Evolutionary conservation across 2,329 filamentous ascomycete species (phyloP), one percentile per base, ranked within the genome.

Genomic region (Penicillium sp.): DNA sequence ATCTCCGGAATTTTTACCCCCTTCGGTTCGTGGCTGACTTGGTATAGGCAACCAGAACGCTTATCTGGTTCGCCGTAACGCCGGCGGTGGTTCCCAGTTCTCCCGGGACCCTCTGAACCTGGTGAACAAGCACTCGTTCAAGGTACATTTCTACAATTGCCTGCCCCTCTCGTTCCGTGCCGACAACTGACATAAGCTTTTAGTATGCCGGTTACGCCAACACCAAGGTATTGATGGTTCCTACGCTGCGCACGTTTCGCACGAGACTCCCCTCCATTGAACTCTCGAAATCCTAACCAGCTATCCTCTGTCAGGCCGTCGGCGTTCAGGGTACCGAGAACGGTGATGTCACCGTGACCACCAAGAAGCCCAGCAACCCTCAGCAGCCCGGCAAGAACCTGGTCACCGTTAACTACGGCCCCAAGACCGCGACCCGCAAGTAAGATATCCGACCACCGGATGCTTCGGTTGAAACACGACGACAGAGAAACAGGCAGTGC

Each of bases 21-120:
- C 42, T 30, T 31, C 41, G 22, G 28, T n/a, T 20, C 46, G 52
- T 51, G 50, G 49, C 58, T 57, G 46, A 54, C 46, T 44, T 47
- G 56, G 45, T 55, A 63, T 72, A 96, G 92, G 91, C 79, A 80
- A 79, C 81, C 85, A 90, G 80, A 96, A 95, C 81, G 79, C 90
- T 74, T 96, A 81, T 84, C 87, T 96, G 74, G 89, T 92, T 75
- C 96, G 96, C 88, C 88, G 90, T 80, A 87, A 85, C 74, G 77
- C 79, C 68, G 81, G 81, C 70, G 91, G 89, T 71, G 88, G 89
- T 75, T 81, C 88, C 67, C 88, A 89, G 79, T 91, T 99, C 84
- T 97, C 92, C 67, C 88, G 89, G 68, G 92, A 97, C 75, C 90
- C 92, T 69, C 79, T 96, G 66, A 99, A 97, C 85, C 79, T 97